Conservation (phyloP, 306 rosid genomes). For the Rosa persica region DNA sequence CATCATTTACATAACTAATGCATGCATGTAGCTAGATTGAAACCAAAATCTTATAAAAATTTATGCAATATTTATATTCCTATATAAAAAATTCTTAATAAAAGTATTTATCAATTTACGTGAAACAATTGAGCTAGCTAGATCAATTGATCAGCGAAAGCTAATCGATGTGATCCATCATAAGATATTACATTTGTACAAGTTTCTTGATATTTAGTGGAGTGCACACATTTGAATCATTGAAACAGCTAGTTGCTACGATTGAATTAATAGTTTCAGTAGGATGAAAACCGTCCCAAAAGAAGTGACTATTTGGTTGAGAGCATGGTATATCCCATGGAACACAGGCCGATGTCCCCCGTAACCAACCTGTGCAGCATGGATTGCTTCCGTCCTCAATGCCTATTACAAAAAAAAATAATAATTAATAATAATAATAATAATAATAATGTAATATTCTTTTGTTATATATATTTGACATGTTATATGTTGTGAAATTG, state of each 20-base stretch:
- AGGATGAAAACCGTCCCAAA: conserved; percentile 53
- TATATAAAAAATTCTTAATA: no score
- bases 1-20: no score
- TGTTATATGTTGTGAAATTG: neutral
- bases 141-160: neutral
- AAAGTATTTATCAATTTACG: no score
- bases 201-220: conserved; percentile 39
- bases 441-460: no score
- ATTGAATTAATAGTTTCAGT: conserved; percentile 36
- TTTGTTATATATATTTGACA: no score
- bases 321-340: conserved; percentile 34
- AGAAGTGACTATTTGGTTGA: conserved; percentile 26
- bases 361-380: conserved; percentile 43
- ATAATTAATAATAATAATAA: neutral
- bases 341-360: conserved; percentile 43
- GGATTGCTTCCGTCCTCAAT: conserved; percentile 31
- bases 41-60: no score
- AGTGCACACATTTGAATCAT: conserved; percentile 26
- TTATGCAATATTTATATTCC: no score
- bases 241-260: conserved; percentile 40
- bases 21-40: no score
- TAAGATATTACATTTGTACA: conserved; percentile 26
- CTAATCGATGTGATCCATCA: neutral
- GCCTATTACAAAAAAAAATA: conserved; percentile 20
- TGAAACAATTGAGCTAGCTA: neutral